Evolutionary conservation across 768 basidiomycete genomes (phyloP).

Genomic region (Auricularia heimuer): DNA sequence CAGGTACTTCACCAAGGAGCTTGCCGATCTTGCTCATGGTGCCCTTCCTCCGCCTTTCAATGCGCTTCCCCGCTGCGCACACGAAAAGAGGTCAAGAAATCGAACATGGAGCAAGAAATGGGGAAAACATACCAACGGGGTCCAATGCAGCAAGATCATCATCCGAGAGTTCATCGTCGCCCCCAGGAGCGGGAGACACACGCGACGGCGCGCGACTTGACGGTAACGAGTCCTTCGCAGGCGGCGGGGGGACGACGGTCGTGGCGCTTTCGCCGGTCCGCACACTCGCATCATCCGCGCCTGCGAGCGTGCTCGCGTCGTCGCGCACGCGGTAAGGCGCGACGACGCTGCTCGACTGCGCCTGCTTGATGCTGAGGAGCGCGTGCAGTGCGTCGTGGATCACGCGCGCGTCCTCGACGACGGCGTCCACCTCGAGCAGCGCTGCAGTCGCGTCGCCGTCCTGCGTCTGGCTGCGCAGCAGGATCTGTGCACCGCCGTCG

Average conservation of each 20-base stretch:
- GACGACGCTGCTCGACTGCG: slow-evolving; percentile 37
- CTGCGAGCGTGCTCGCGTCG: not conserved
- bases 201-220: not conserved
- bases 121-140: too few relatives aligned
- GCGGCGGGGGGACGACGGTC: not conserved
- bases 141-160: not conserved
- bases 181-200: not conserved
- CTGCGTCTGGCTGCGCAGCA: slow-evolving; percentile 40
- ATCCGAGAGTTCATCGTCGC: not conserved
- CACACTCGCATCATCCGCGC: not conserved
- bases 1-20: slow-evolving; percentile 54
- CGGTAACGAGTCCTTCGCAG: not conserved
- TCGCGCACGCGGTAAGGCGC: not conserved
- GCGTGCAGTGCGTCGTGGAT: slow-evolving; percentile 33
- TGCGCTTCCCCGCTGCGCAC: not conserved
- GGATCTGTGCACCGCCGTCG: slow-evolving; percentile 54
- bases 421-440: not conserved
- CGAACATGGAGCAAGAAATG: too few relatives aligned
- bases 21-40: slow-evolving; percentile 47
- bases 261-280: not conserved
- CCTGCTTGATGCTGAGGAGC: slow-evolving; percentile 52
- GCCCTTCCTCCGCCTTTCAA: not conserved
- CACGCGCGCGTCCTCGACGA: not conserved
- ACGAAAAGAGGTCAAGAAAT: too few relatives aligned
- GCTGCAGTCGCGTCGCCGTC: not conserved